phyloP scores from a whole-genome alignment of 495 filamentous ascomycete genomes.

The Penicillium psychrofluorescens region DNA sequence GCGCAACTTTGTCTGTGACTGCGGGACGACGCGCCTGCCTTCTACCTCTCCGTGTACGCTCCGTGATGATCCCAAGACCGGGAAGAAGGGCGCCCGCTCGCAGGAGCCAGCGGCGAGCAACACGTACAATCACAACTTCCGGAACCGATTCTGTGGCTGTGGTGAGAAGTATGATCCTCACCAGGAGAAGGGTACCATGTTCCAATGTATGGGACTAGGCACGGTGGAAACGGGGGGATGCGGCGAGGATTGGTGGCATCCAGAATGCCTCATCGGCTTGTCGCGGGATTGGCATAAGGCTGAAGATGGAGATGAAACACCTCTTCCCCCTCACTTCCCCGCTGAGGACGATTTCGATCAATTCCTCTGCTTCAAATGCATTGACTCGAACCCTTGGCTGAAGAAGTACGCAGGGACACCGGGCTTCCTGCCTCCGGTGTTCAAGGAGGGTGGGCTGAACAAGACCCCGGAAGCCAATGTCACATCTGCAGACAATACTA shows the following conservation, averaged over 20 bases:
- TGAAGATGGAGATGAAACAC: conserved; percentile 45
- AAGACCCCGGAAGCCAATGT: conserved; percentile 1
- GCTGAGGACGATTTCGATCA: conserved; percentile 79
- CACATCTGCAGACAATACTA: neutral
- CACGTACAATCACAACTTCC: conserved; percentile 91
- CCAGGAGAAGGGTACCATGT: conserved; percentile 96
- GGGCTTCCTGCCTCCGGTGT: conserved; percentile 74
- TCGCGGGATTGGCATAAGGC: conserved; percentile 26
- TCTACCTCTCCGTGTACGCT: conserved; percentile 65
- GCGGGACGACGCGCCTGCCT: conserved; percentile 78
- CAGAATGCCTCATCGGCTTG: conserved; percentile 82
- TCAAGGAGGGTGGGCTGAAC: conserved; percentile 23
- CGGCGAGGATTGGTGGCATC: conserved; percentile 99
- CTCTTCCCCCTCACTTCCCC: conserved; percentile 78
- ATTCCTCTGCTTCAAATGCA: conserved; percentile 91
- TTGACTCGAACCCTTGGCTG: conserved; percentile 86
- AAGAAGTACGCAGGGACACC: conserved; percentile 77
- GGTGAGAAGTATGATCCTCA: conserved; percentile 76
- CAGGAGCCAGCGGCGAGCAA: conserved; percentile 66
- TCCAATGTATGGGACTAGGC: conserved; percentile 87
- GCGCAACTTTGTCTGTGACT: conserved; percentile 93
- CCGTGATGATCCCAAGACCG: conserved; percentile 65
- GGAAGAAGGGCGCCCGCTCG: conserved; percentile 68
- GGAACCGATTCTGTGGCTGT: conserved; percentile 88
- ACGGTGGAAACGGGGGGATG: conserved; percentile 75